Conservation (phyloP, 768 basidiomycete species). For the Austroboletus eburneus region DNA sequence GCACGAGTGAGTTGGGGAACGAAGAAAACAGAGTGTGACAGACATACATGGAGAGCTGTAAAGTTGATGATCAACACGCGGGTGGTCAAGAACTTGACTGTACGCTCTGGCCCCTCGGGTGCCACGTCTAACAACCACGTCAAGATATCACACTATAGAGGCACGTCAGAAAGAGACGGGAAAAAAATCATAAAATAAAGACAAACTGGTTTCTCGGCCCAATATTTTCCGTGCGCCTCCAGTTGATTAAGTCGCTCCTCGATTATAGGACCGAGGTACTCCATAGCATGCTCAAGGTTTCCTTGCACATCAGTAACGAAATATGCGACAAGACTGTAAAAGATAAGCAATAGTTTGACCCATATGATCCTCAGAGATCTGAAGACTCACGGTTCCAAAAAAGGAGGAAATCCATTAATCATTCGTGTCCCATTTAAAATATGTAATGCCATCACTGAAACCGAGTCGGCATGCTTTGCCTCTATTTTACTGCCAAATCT, state of each 20-base stretch:
- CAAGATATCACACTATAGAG: neutral
- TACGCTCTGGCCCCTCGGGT: neutral
- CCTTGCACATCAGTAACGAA: neutral
- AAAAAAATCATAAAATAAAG: neutral
- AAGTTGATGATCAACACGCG: neutral
- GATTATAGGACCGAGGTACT: constrained; percentile 2
- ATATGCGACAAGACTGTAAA: neutral
- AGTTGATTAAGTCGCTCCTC: neutral
- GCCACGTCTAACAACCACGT: constrained; percentile 1
- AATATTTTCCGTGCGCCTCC: neutral
- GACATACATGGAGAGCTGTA: neutral
- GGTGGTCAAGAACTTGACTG: neutral
- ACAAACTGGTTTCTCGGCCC: neutral
- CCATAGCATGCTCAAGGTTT: neutral
- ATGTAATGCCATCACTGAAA: too few relatives aligned
- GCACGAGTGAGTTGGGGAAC: neutral
- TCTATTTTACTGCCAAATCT: too few relatives aligned
- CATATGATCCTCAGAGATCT: too few relatives aligned
- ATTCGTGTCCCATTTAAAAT: neutral
- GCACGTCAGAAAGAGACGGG: neutral
- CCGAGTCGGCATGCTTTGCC: too few relatives aligned
- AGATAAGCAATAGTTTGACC: too few relatives aligned
- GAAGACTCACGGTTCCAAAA: constrained; percentile 30
- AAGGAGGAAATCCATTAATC: constrained; percentile 23
- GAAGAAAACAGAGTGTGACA: neutral